Evolutionary conservation across 225 moss, liverwort and hornwort genomes (phyloP), one percentile per base, ranked within the genome.

Genomic region (Polytrichum commune): DNA sequence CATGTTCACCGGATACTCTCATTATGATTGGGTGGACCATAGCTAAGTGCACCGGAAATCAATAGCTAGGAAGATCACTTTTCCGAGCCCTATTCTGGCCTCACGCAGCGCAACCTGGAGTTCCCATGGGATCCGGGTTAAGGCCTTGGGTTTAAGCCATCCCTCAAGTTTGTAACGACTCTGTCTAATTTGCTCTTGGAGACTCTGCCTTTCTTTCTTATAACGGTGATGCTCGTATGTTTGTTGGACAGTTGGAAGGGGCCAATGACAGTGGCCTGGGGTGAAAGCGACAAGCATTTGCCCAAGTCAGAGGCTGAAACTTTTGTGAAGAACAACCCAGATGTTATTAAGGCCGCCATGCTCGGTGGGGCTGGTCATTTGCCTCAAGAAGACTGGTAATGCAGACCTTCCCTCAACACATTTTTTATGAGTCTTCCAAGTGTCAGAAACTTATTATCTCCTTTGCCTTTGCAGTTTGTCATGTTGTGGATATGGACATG

Each of bases 341-440:
- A 79, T 30, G 76, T 87, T 38, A 85, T 98, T 68, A 89, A 83
- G 70, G 72, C 83, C 13, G 72, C 73, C 30, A 78, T 93, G 84
- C 84, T 98, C 53, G 81, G 86, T 46, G 91, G 88, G 30, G 95
- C 83, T 20, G 98, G 98, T 72, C 98, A 98, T 78, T 78, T 95
- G 67, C 98, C 98, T 23, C 98, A 98, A 75, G 98, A 98, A 79
- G 98, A 98, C 72, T 98, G 98, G 98, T 95, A 82, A 55, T 5
- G 57, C 19, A 32, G n/a, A 32, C 61, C 22, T 18, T 60, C 7
- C 18, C 8, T 27, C 1, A 29, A 19, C 28, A 3, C 46, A 46
- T 46, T 46, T 46, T 4, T 46, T 46, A 46, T 16, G 46, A 13
- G 46, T 46, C 46, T 16, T 46, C 13, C 46, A 46, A 46, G 46